These are phyloP conservation scores for Tricholoma sp. DNA, from an alignment of 768 basidiomycete species.

Conservation along the genomic window DNA sequence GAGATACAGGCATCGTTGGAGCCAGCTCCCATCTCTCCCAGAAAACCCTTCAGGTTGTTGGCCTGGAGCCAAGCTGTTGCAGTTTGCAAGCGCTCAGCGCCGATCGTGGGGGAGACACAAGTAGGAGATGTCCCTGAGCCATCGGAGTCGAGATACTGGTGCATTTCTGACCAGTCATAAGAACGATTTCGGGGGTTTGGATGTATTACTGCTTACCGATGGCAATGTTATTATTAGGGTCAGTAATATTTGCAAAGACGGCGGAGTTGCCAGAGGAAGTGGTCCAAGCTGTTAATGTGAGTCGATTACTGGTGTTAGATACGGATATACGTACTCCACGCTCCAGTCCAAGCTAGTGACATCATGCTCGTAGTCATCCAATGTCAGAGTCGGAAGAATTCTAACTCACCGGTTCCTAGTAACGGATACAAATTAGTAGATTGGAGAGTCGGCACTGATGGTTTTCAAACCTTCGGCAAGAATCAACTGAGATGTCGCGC, in stretches of 20 bases:
- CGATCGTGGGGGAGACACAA: conserved; percentile 59
- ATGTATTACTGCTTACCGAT: conserved; percentile 34
- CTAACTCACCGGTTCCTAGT: conserved; percentile 27
- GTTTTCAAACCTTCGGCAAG: conserved; percentile 34
- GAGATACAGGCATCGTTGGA: conserved; percentile 39
- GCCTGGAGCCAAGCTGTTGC: conserved; percentile 57
- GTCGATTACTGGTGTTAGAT: background rate
- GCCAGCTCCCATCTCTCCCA: conserved; percentile 59
- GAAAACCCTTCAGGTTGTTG: conserved; percentile 57
- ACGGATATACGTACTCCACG: conserved; percentile 39
- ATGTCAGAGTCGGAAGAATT: conserved; percentile 2
- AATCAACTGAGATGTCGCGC: conserved; percentile 54
- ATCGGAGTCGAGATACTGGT: conserved; percentile 67
- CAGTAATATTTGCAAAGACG: conserved; percentile 46
- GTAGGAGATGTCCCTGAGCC: conserved; percentile 48
- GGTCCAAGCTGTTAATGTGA: conserved; percentile 37
- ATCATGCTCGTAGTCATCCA: background rate
- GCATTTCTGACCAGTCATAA: conserved; percentile 44
- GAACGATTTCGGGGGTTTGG: background rate
- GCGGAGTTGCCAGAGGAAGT: conserved; percentile 54
- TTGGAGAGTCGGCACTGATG: background rate
- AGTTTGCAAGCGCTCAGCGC: conserved; percentile 47
- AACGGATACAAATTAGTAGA: background rate
- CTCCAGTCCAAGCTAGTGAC: conserved; percentile 50
- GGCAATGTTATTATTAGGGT: conserved; percentile 59